Evolutionary conservation across 441 rosid species (phyloP), one percentile per base, ranked within the genome.

Genomic region (Bruguiera hainesii): DNA sequence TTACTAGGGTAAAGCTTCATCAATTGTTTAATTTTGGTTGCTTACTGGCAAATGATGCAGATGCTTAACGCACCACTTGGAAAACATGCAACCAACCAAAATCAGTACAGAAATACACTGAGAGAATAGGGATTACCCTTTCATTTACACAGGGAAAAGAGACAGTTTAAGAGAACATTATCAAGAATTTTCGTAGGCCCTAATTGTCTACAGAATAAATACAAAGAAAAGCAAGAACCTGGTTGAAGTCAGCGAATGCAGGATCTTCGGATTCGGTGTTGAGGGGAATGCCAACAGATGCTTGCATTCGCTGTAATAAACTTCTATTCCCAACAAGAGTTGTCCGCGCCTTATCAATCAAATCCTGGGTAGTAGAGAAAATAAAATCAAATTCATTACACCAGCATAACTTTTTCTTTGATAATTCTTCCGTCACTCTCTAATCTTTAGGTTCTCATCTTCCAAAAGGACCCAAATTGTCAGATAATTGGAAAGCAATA

Each of bases 331-430:
- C 93, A 64, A 90, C 80, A 31, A 93, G 85, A 78, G 80, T 79
- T 3, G 84, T 80, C 29, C 76, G 84, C 48, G 96, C 96, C 79
- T 87, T 90, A 71, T 93, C 98, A 73, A 93, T 82, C 84, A 93
- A 81, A 80, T 93, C 94, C 98, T 93, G 76, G 72, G 66, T 51
- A 77, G 15, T 25, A 46, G n/a, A 60, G 4, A 4, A 48, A 51
- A 63, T 31, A 31, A 51, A 60, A 31, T 37, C 28, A 55, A 20
- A 60, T 65, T 18, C 25, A 18, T 7, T 0, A 11, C 30, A 7
- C 4, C n/a, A 9, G 20, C 23, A 18, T 23, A 5, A 4, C 20
- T 51, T 28, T 6, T 10, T 50, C 26, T 49, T 49, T 52, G n/a
- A 10, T 49, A 16, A 30, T 29, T 2, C 8, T 19, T 6, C 23